Evolutionary conservation across 2,329 filamentous ascomycete genomes (phyloP), one percentile per base, ranked within the genome.

Genomic region (Fusarium xylarioides): DNA sequence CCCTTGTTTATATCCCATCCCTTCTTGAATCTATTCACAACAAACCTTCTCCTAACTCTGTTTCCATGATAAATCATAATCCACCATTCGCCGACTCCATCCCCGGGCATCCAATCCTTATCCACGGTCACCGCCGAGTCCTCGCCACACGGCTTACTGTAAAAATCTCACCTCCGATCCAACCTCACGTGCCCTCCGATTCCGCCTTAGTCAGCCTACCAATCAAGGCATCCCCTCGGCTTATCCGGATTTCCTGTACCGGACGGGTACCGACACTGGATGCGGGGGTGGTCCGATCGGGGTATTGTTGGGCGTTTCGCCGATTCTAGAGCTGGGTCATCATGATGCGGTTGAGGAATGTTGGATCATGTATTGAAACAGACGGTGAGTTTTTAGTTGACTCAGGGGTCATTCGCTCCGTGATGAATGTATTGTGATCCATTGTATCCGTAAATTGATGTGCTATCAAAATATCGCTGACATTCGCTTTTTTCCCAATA

Each of bases 261-360:
- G 53, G 46, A 23, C 16, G 35, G 26, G 28, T n/a, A 26, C 66
- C 42, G 60, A 66, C 19, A 30, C 12, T 52, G n/a, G 18, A 19
- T 66, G 53, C 53, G 65, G 65, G 70, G 55, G 28, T 66, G 32
- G n/a, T 43, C 54, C 28, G 57, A 49, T 66, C 52, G 35, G 65
- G 47, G 47, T 21, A 42, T 62, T 52, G 42, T 50, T 63, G 32
- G 26, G 46, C 47, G 37, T 49, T 23, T n/a, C 26, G 56, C 54
- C 23, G 47, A 50, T 49, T 57, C 14, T 30, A 52, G 26, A 56
- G 47, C 49, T 59, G 15, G 28, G 28, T 19, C 21, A 14, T 56
- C 30, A 61, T 35, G 52, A 46, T 63, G 34, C 14, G n/a, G 63
- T 35, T 53, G 15, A 54, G 70, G 70, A 73, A 70, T 73, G 56